Evolutionary conservation across 2,329 filamentous ascomycete genomes (phyloP).

Genomic region (Knoxdaviesia proteae): DNA sequence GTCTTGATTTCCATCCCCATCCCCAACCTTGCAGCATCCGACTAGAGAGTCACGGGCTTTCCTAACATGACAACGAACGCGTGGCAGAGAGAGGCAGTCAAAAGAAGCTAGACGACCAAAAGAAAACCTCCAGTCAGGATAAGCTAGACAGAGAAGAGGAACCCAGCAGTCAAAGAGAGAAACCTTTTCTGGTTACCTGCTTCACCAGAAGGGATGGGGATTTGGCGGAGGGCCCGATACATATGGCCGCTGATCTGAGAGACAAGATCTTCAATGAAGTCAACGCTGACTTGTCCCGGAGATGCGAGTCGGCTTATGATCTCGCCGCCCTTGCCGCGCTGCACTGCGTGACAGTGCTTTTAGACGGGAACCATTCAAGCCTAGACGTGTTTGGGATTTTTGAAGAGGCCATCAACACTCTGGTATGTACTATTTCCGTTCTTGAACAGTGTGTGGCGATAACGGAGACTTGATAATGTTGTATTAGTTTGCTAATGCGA

Average conservation of each 20-base stretch:
- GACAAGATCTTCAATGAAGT: conserved; percentile 46
- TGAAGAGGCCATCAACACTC: conserved; percentile 41
- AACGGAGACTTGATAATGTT: too few species aligned
- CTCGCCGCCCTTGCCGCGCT: conserved; percentile 40
- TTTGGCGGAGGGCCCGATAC: conserved; percentile 30
- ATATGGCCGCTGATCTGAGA: conserved; percentile 38
- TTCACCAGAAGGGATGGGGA: conserved; percentile 33
- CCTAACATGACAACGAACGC: too few species aligned
- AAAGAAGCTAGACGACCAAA: too few species aligned
- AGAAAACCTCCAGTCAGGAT: too few species aligned
- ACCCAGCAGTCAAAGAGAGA: conserved; percentile 11
- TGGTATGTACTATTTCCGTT: conserved; percentile 18
- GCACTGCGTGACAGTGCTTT: conserved; percentile 39
- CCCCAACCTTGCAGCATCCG: too few species aligned
- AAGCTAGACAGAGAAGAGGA: too few species aligned
- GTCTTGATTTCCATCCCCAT: too few species aligned
- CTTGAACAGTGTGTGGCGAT: too few species aligned
- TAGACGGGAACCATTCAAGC: conserved; percentile 16
- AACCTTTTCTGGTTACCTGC: conserved; percentile 25
- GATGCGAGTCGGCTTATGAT: conserved; percentile 40
- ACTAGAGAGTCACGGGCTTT: too few species aligned
- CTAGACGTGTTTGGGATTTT: conserved; percentile 44
- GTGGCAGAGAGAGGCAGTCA: too few species aligned
- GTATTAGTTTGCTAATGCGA: too few species aligned
- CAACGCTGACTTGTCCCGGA: conserved; percentile 40